Percentiles rank a stretch among this genome's conserved stretches.
Conservation (phyloP, 2,329 filamentous ascomycete genomes). For the Hymenoscyphus salicellus region DNA sequence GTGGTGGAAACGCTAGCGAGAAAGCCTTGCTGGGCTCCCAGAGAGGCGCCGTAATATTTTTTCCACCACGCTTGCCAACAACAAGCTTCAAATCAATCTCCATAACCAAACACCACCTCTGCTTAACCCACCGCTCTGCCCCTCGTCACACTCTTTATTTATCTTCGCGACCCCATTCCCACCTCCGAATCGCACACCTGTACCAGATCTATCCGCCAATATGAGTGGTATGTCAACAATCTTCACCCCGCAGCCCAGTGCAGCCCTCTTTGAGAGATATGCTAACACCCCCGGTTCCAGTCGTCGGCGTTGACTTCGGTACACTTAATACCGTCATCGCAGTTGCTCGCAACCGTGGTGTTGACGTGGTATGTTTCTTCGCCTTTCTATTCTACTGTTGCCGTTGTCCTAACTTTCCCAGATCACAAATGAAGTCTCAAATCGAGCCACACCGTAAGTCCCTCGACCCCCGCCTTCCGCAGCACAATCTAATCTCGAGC, state of each 20-base stretch:
- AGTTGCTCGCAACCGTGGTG: constrained; percentile 95
- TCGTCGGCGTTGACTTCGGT: constrained; percentile 69
- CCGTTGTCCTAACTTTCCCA: constrained; percentile 43
- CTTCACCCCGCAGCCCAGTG: constrained; percentile 7
- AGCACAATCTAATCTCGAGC: constrained; percentile 20
- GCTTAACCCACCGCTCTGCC: not conserved
- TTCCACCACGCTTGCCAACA: constrained; percentile 3
- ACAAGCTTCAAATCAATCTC: constrained; percentile 2
- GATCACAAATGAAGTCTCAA: constrained; percentile 99
- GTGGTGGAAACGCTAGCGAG: constrained; percentile 12
- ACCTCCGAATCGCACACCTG: not conserved
- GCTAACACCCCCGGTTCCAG: constrained; percentile 24
- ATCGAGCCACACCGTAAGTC: constrained; percentile 94
- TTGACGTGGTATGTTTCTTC: constrained; percentile 82
- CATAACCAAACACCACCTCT: not conserved
- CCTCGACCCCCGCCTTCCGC: constrained; percentile 4
- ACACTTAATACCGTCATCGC: constrained; percentile 96
- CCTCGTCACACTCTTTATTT: not conserved
- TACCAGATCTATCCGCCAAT: constrained; percentile 13
- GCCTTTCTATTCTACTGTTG: constrained; percentile 17
- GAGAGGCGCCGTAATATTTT: constrained; percentile 4
- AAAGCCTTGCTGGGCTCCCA: not conserved
- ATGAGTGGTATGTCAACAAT: constrained; percentile 29
- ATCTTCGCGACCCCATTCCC: not conserved
- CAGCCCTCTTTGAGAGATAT: constrained; percentile 7